These are phyloP conservation scores for Exophiala sp. DNA, from an alignment of 2,329 filamentous ascomycete genomes.

Conservation along the genomic window DNA sequence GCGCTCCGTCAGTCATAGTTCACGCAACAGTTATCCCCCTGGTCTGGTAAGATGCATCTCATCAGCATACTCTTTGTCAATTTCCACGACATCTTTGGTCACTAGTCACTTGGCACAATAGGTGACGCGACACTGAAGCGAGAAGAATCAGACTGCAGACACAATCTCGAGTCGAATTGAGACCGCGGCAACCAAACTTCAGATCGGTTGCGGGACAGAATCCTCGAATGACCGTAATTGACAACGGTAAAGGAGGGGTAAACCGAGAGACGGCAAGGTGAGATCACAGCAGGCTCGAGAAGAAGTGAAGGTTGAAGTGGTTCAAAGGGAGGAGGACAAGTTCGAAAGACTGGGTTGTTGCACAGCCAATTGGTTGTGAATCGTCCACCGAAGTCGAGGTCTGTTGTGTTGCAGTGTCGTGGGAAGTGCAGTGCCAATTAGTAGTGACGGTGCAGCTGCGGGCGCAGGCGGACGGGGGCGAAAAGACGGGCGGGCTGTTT, in stretches of 20 bases:
- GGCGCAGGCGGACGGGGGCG: not conserved
- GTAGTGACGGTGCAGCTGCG: not conserved
- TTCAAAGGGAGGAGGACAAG: not conserved
- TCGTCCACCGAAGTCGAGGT: not conserved
- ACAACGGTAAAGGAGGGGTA: conserved; percentile 16
- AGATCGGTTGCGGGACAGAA: conserved; percentile 7
- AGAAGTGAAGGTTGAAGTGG: conserved; percentile 2
- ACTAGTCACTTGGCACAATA: not conserved
- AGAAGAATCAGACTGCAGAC: not conserved
- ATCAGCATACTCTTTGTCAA: conserved; percentile 64
- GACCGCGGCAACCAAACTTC: not conserved
- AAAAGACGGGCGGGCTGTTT: not conserved
- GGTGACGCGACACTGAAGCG: not conserved
- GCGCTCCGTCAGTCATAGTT: conserved; percentile 20
- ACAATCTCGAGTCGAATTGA: not conserved
- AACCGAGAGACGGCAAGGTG: conserved; percentile 5
- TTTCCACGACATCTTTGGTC: conserved; percentile 62
- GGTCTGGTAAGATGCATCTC: too few species aligned
- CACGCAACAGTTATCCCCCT: not conserved
- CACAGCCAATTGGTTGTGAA: not conserved
- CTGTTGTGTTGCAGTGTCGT: not conserved
- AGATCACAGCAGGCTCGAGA: conserved; percentile 8
- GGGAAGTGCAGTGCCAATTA: not conserved
- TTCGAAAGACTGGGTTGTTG: conserved; percentile 1
- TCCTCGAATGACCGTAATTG: conserved; percentile 5